phyloP scores from a whole-genome alignment of 805 yeast genomes.

The Lachancea nothofagi region DNA sequence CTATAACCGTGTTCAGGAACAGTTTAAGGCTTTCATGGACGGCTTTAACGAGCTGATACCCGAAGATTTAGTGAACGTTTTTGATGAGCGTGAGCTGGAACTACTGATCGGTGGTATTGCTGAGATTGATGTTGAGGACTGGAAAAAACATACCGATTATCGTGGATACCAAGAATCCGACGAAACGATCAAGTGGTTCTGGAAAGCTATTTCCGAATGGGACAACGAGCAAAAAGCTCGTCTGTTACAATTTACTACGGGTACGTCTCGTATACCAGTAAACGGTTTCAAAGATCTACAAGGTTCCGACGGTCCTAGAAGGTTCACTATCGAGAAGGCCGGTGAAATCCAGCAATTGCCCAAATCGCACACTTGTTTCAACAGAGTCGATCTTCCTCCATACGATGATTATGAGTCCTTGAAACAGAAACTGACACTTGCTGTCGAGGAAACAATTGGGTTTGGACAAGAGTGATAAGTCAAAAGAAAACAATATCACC shows the following conservation, averaged over 20 bases:
- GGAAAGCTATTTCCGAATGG: conserved; percentile 92
- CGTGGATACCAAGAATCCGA: conserved; percentile 96
- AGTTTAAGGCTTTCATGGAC: conserved; percentile 91
- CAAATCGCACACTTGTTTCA: conserved; percentile 97
- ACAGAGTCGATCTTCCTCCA: conserved; percentile 96
- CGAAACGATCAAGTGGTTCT: conserved; percentile 97
- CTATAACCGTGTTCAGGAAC: conserved; percentile 87
- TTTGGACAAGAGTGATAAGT: conserved; percentile 82
- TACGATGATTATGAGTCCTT: conserved; percentile 77
- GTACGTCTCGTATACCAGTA: conserved; percentile 98
- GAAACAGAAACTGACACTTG: conserved; percentile 86
- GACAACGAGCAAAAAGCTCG: conserved; percentile 96
- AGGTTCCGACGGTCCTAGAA: conserved; percentile 98
- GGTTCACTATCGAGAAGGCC: conserved; percentile 97
- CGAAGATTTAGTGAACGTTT: conserved; percentile 91
- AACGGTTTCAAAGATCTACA: conserved; percentile 98
- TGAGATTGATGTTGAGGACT: conserved; percentile 95
- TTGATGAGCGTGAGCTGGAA: conserved; percentile 96
- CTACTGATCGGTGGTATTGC: conserved; percentile 96
- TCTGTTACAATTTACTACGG: conserved; percentile 93
- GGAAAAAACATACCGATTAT: conserved; percentile 98
- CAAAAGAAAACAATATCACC: background rate
- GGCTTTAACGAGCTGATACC: conserved; percentile 98
- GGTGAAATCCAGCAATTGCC: conserved; percentile 92
- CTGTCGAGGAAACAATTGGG: conserved; percentile 98